Conservation (phyloP, 2,329 filamentous ascomycete species). For the Trichoderma breve region DNA sequence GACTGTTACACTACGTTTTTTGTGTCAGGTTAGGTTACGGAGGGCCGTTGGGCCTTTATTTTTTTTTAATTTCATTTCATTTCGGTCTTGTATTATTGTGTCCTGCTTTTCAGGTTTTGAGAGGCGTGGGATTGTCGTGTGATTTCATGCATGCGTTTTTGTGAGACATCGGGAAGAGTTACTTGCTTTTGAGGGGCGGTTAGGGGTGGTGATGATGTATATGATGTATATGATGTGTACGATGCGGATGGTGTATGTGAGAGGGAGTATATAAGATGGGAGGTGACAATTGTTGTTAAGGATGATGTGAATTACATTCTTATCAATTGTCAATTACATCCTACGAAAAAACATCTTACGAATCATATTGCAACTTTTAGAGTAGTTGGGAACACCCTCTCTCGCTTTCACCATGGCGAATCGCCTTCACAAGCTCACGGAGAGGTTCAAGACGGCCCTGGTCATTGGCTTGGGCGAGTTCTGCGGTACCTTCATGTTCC, state of each 20-base stretch:
- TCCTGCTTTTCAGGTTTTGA: background rate
- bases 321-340: background rate
- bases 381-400: background rate
- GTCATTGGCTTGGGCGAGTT: constrained; percentile 45
- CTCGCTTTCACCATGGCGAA: background rate
- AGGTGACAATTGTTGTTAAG: background rate
- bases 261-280: background rate
- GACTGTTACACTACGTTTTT: background rate
- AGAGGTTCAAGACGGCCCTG: background rate
- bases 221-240: background rate
- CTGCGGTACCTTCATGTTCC: constrained; percentile 53
- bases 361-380: background rate
- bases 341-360: background rate
- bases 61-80: background rate
- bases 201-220: background rate
- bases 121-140: background rate
- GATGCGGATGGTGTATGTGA: background rate
- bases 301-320: background rate
- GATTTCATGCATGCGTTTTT: background rate
- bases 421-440: background rate
- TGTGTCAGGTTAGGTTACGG: background rate
- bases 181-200: background rate
- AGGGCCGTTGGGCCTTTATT: background rate
- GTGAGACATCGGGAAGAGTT: background rate
- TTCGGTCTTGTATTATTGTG: background rate